These are phyloP conservation scores for Phyllostachys edulis DNA, from an alignment of 176 grass and related monocot genomes.

Conservation along the genomic window DNA sequence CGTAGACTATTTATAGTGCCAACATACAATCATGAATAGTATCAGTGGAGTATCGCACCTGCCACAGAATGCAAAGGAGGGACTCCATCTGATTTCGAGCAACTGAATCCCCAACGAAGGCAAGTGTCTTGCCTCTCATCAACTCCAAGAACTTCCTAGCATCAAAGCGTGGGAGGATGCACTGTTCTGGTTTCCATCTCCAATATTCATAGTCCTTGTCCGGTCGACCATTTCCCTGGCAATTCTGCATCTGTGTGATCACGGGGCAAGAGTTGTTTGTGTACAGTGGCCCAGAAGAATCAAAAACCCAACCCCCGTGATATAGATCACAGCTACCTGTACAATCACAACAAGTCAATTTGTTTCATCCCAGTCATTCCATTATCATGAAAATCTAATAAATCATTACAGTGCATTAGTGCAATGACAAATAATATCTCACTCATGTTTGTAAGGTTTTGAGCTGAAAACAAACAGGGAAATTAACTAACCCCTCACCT, in stretches of 20 bases:
- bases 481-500: constrained; percentile 28
- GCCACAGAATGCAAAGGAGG: constrained; percentile 89
- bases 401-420: constrained; percentile 7
- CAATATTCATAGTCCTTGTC: constrained; percentile 86
- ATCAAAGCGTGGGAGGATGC: constrained; percentile 73
- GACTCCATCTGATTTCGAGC: constrained; percentile 97
- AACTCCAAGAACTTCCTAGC: constrained; percentile 79
- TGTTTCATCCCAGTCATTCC: background rate
- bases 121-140: constrained; percentile 90
- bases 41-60: constrained; percentile 44
- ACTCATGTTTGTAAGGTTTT: background rate
- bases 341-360: constrained; percentile 14
- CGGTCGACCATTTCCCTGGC: constrained; percentile 84
- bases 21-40: background rate
- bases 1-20: background rate
- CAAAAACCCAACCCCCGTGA: constrained; percentile 68
- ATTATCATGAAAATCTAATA: constrained; percentile 13
- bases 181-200: constrained; percentile 86
- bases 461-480: background rate
- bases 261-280: constrained; percentile 91
- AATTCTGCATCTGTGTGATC: constrained; percentile 91
- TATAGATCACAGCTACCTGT: constrained; percentile 77
- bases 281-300: constrained; percentile 64
- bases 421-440: constrained; percentile 3
- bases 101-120: constrained; percentile 90